These are phyloP conservation scores for Serpula lacrymans DNA, from an alignment of 768 basidiomycete genomes.

Conservation along the genomic window DNA sequence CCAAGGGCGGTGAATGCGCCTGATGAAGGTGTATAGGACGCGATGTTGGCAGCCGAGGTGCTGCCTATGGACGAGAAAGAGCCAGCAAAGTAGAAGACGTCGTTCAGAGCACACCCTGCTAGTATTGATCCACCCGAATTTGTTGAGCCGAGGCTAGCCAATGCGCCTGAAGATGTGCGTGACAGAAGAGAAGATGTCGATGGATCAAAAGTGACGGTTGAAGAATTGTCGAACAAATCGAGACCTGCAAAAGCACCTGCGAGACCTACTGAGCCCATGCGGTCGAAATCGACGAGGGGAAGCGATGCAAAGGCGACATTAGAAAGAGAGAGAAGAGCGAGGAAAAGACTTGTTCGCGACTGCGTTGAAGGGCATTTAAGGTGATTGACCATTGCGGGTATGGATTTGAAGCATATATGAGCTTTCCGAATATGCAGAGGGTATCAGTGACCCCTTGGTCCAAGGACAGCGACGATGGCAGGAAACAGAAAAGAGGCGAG, in stretches of 20 bases:
- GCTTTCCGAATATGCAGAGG: conserved; percentile 5
- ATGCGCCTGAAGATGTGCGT: conserved; percentile 60
- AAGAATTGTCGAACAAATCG: conserved; percentile 63
- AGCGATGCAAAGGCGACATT: conserved; percentile 34
- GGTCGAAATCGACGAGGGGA: conserved; percentile 64
- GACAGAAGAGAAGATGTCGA: conserved; percentile 69
- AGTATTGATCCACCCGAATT: conserved; percentile 75
- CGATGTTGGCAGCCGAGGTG: conserved; percentile 65
- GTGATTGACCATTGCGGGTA: conserved; percentile 8
- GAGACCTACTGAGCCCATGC: conserved; percentile 90
- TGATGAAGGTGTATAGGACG: conserved; percentile 63
- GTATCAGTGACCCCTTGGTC: too few species aligned
- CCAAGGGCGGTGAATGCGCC: conserved; percentile 60
- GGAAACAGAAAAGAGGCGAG: too few species aligned
- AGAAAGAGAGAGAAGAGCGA: conserved; percentile 8
- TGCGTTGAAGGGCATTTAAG: conserved; percentile 9
- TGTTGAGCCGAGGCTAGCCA: conserved; percentile 71
- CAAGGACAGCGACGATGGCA: too few species aligned
- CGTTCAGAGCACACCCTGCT: conserved; percentile 68
- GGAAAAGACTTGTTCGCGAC: conserved; percentile 24
- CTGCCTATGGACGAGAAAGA: conserved; percentile 71
- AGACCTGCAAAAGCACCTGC: conserved; percentile 88
- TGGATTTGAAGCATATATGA: conserved; percentile 5
- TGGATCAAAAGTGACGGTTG: conserved; percentile 61
- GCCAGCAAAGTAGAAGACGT: conserved; percentile 78